Percentiles rank a stretch among this genome's conserved stretches.
Evolutionary conservation across 805 yeast genomes (phyloP).

Genomic region (Saccharomycopsis lassenensis): DNA sequence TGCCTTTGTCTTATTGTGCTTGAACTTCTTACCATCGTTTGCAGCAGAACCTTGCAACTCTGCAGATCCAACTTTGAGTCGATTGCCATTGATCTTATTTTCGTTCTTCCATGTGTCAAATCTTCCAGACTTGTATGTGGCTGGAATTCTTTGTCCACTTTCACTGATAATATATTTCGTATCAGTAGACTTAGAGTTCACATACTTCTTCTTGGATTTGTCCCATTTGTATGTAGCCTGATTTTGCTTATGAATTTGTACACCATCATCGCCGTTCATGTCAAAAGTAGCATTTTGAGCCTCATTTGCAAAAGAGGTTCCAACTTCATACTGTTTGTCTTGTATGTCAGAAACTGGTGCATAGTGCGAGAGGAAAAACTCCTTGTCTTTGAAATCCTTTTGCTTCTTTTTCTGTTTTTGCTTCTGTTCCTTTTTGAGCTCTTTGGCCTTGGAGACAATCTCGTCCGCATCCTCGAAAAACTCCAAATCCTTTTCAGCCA

Average conservation of each 20-base stretch:
- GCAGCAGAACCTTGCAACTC: conserved; percentile 23
- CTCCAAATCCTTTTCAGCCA: conserved; percentile 36
- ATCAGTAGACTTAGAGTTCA: conserved; percentile 69
- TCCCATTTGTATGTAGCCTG: conserved; percentile 79
- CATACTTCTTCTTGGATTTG: conserved; percentile 80
- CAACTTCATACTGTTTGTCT: conserved; percentile 54
- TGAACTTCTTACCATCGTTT: conserved; percentile 40
- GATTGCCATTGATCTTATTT: conserved; percentile 41
- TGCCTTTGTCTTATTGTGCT: conserved; percentile 64
- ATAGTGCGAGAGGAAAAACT: conserved; percentile 76
- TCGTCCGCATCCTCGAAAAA: conserved; percentile 46
- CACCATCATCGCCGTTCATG: conserved; percentile 60
- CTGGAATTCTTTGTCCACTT: conserved; percentile 86
- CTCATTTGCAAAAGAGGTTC: conserved; percentile 62
- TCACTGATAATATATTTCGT: conserved; percentile 89
- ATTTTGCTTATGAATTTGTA: conserved; percentile 53
- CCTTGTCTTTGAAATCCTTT: conserved; percentile 62
- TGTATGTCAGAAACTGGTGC: conserved; percentile 74
- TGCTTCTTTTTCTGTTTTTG: conserved; percentile 24
- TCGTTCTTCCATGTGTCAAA: conserved; percentile 86
- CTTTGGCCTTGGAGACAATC: conserved; percentile 19
- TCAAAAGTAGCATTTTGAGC: conserved; percentile 86
- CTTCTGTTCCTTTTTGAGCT: conserved; percentile 21
- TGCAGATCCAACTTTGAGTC: conserved; percentile 41
- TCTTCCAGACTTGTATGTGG: conserved; percentile 81